Evolutionary conservation across 2,329 filamentous ascomycete species (phyloP), one percentile per base, ranked within the genome.

Genomic region (Diplocarpon mali): DNA sequence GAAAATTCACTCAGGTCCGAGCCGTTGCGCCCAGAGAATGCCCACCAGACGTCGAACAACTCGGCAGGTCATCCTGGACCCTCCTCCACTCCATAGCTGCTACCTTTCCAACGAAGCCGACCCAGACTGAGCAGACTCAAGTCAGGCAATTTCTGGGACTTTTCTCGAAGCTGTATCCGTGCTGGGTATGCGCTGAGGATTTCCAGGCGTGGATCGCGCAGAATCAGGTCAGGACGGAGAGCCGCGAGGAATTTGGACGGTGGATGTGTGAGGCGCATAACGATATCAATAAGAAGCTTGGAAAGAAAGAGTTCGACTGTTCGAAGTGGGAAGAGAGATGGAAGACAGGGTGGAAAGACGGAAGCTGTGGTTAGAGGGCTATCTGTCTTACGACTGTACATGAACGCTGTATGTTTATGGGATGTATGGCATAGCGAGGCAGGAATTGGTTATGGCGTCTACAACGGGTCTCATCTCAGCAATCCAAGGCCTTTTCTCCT

Each of bases 141-240:
- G 82, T 93, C 55, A 71, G 72, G 45, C 72, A 76, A 41, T 96
- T 98, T 66, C 72, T 98, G 56, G 68, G 70, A 17, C 71, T 88
- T 2, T 94, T 98, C 63, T 80, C 85, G 20, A 83, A 83, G 54
- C 66, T 96, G 15, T 98, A 98, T 61, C 92, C 92, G 3, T 98
- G 92, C 69, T 95, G 89, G 87, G 76, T 84, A 2, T 98, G 92
- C 65, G 92, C 89, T 29, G 83, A 90, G 49, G 90, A 96, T 61
- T 95, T 98, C 64, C 83, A 83, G 63, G 63, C 63, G 0, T 96
- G 90, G 73, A 81, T 96, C 69, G 71, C 70, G 50, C 73, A 74
- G 52, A 65, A 65, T 51, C 75, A 76, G 60, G 80, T 90, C 32
- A 63, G 64, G 49, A 68, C 75, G 8, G 68, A 65, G 32, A 75